phyloP scores from a whole-genome alignment of 257 asterid genomes.

The Phtheirospermum japonicum region DNA sequence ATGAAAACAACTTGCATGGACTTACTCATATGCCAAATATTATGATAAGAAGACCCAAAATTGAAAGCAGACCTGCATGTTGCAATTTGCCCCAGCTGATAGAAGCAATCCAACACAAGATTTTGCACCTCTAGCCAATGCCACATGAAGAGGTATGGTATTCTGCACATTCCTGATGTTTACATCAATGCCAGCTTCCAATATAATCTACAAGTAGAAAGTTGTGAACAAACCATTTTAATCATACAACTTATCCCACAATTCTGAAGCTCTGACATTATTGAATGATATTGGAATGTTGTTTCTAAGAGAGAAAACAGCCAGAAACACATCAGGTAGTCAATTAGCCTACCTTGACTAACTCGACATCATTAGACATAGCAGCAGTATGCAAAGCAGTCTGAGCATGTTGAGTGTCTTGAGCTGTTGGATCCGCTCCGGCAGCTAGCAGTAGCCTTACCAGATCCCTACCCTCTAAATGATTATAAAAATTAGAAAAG shows the following conservation, averaged over 20 bases:
- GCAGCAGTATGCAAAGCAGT: slow-evolving; percentile 97
- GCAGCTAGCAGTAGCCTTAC: slow-evolving; percentile 78
- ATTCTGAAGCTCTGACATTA: slow-evolving; percentile 13
- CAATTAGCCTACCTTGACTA: slow-evolving; percentile 74
- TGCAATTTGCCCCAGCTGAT: slow-evolving; percentile 94
- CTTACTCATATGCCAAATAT: slow-evolving; percentile 12
- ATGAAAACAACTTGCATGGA: slow-evolving; percentile 3
- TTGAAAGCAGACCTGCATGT: slow-evolving; percentile 63
- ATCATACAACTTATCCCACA: slow-evolving; percentile 14
- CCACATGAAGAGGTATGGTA: slow-evolving; percentile 94
- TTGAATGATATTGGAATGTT: slow-evolving; percentile 11
- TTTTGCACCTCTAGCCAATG: slow-evolving; percentile 97
- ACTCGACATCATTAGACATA: slow-evolving; percentile 85
- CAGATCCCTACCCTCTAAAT: slow-evolving; percentile 86
- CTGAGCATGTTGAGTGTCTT: slow-evolving; percentile 79
- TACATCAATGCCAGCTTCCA: slow-evolving; percentile 95
- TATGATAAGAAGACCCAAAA: slow-evolving; percentile 22
- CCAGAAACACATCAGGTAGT: slow-evolving; percentile 8
- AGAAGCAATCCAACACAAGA: slow-evolving; percentile 90
- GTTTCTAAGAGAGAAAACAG: slow-evolving; percentile 14
- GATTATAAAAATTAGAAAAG: slow-evolving; percentile 25
- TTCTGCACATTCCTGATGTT: slow-evolving; percentile 83
- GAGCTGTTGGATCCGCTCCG: slow-evolving; percentile 89
- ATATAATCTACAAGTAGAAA: slow-evolving; percentile 60
- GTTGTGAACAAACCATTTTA: slow-evolving; percentile 10